Conservation (phyloP, 371 early-diverging fungal species). For the Mucor mucedo region DNA sequence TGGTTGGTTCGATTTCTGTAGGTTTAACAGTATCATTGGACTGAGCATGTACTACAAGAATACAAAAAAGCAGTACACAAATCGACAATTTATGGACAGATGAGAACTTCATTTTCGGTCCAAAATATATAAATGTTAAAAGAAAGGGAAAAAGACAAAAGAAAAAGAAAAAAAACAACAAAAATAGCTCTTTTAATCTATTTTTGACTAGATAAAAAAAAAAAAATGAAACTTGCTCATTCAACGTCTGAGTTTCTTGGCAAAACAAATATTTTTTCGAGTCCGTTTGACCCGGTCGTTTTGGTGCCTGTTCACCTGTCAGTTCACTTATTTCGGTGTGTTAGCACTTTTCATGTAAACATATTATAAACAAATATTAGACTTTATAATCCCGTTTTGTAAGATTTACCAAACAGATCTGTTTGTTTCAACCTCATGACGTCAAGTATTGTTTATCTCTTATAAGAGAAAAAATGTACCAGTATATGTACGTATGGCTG, state of each 20-base stretch:
- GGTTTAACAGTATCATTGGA: not conserved
- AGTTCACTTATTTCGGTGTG: conserved; percentile 4
- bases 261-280: conserved; percentile 7
- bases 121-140: not conserved
- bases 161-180: conserved; percentile 7
- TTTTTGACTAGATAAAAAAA: conserved; percentile 6
- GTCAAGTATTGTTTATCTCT: too few relatives aligned
- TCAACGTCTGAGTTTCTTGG: conserved; percentile 17
- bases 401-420: not conserved
- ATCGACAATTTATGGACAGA: conserved; percentile 9
- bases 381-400: not conserved
- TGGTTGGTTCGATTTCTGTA: not conserved
- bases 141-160: not conserved
- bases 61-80: conserved; percentile 19
- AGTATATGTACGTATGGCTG: too few relatives aligned
- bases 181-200: conserved; percentile 9
- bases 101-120: conserved; percentile 7
- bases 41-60: conserved; percentile 20
- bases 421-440: not conserved
- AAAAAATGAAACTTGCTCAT: conserved; percentile 3
- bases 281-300: conserved; percentile 4
- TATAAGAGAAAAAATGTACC: too few relatives aligned
- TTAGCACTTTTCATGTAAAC: not conserved
- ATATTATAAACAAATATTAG: not conserved
- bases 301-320: conserved; percentile 13